Conservation (phyloP, 2,329 filamentous ascomycete genomes). For the Penicillium sclerotigenum region DNA sequence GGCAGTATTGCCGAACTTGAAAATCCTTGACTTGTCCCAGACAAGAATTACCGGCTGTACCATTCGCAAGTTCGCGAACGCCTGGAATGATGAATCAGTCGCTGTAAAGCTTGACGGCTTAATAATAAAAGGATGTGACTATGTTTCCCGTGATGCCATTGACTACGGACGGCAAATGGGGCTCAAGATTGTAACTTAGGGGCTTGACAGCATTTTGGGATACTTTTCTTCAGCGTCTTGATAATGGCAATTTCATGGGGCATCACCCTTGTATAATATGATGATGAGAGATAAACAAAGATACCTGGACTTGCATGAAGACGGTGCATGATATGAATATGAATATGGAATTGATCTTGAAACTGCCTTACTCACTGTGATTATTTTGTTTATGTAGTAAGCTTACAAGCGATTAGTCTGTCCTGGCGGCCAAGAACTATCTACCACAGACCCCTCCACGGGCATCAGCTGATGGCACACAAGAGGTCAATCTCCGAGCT, state of each 20-base stretch:
- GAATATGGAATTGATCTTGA: not conserved
- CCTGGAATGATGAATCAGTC: constrained; percentile 6
- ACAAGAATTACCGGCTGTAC: constrained; percentile 36
- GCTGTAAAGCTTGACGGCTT: constrained; percentile 26
- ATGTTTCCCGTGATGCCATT: constrained; percentile 34
- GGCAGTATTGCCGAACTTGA: constrained; percentile 27
- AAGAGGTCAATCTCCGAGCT: not conserved
- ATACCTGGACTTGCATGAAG: too few species aligned
- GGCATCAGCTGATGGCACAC: not conserved
- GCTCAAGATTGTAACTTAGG: constrained; percentile 26
- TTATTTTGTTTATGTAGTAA: not conserved
- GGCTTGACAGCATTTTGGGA: not conserved
- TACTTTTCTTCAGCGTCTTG: not conserved
- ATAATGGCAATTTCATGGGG: not conserved
- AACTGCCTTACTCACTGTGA: not conserved
- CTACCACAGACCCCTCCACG: not conserved
- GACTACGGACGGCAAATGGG: constrained; percentile 32
- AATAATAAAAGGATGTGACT: constrained; percentile 28
- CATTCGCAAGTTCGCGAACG: constrained; percentile 34
- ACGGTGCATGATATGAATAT: not conserved
- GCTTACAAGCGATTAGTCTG: not conserved
- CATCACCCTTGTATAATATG: not conserved
- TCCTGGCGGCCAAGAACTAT: not conserved
- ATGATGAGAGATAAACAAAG: not conserved
- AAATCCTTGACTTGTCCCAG: constrained; percentile 33